These are phyloP conservation scores for Penicillium sp. DNA, from an alignment of 2,329 filamentous ascomycete species.

Conservation along the genomic window DNA sequence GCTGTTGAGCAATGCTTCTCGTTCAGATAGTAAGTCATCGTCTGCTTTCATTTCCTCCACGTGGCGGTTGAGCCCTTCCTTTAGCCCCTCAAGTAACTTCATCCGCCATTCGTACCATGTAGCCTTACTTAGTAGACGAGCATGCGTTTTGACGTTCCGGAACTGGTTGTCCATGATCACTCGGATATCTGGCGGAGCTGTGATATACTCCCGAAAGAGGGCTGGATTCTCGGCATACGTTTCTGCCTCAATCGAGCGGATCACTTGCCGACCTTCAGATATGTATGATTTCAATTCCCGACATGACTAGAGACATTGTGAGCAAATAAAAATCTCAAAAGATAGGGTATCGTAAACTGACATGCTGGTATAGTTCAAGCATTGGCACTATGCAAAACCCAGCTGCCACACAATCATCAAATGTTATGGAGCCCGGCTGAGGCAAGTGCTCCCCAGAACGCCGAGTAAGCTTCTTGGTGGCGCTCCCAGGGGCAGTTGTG, in stretches of 20 bases:
- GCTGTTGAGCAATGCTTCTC: conserved; percentile 66
- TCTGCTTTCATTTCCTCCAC: conserved; percentile 75
- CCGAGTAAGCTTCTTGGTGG: conserved; percentile 31
- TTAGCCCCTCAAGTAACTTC: conserved; percentile 79
- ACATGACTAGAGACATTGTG: conserved; percentile 59
- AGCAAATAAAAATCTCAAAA: conserved; percentile 21
- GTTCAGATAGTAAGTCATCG: conserved; percentile 62
- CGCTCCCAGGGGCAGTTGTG: conserved; percentile 65
- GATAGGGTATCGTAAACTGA: conserved; percentile 42
- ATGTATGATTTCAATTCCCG: conserved; percentile 97
- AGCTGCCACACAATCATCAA: conserved; percentile 80
- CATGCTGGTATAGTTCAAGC: conserved; percentile 90
- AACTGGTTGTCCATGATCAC: conserved; percentile 92
- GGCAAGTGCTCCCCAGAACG: conserved; percentile 27
- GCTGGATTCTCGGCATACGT: conserved; percentile 87
- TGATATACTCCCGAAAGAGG: conserved; percentile 87
- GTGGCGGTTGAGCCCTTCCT: conserved; percentile 74
- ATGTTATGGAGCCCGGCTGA: conserved; percentile 35
- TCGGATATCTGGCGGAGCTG: conserved; percentile 78
- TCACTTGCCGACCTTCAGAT: conserved; percentile 83
- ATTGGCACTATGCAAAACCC: conserved; percentile 89
- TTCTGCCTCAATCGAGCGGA: conserved; percentile 85
- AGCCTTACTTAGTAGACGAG: conserved; percentile 84
- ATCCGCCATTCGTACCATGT: conserved; percentile 99
- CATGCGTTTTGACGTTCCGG: conserved; percentile 94